These are phyloP conservation scores for Tremella mesenterica DNA, from an alignment of 768 basidiomycete genomes.

Conservation along the genomic window DNA sequence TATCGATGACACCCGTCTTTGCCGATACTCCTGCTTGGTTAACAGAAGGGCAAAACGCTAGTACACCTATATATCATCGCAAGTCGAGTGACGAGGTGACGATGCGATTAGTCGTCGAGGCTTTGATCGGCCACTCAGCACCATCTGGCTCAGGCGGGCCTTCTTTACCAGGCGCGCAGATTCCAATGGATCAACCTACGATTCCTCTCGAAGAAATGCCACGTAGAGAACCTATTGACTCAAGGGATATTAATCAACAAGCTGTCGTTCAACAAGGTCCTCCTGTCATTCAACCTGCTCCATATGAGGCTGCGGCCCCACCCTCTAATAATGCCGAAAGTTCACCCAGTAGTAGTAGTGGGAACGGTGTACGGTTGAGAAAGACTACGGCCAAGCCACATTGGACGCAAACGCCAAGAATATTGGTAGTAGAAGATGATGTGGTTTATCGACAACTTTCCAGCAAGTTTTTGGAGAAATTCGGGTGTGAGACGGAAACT, in stretches of 20 bases:
- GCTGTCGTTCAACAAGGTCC: conserved; percentile 13
- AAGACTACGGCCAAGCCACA: conserved; percentile 21
- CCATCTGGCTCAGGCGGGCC: too few species aligned
- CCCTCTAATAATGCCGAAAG: background rate
- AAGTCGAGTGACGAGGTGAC: conserved; percentile 28
- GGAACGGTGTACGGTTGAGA: conserved; percentile 5
- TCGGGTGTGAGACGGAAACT: conserved; percentile 88
- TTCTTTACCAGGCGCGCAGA: too few species aligned
- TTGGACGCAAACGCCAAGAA: conserved; percentile 56
- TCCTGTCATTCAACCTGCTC: conserved; percentile 11
- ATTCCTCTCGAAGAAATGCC: too few species aligned
- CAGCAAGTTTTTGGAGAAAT: conserved; percentile 88
- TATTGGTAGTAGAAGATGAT: conserved; percentile 91
- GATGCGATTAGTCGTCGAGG: conserved; percentile 31
- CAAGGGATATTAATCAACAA: too few species aligned
- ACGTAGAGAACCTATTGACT: too few species aligned
- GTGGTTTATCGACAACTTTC: conserved; percentile 78
- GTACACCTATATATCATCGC: conserved; percentile 29
- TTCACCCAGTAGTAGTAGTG: background rate
- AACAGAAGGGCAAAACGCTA: conserved; percentile 19
- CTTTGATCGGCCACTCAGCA: conserved; percentile 5
- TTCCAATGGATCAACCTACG: conserved; percentile 10
- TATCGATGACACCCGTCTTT: conserved; percentile 20
- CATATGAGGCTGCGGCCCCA: conserved; percentile 4
- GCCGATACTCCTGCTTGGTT: conserved; percentile 31